A percentile compares a stretch with the other conserved stretches of the same genome.
phyloP scores from a whole-genome alignment of 2,329 filamentous ascomycete genomes.

The Stemphylium vesicarium region DNA sequence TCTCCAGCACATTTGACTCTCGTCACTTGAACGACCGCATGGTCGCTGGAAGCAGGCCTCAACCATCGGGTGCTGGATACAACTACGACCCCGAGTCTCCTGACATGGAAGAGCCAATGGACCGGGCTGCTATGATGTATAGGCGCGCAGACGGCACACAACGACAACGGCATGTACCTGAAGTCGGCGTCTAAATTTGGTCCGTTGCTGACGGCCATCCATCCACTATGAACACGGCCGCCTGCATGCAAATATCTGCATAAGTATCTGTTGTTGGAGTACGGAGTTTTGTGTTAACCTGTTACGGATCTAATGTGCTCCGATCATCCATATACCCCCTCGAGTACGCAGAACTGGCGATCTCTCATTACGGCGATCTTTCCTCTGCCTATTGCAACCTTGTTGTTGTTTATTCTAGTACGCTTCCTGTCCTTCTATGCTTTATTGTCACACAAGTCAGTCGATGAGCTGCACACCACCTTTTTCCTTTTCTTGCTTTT shows the following conservation, averaged over 20 bases:
- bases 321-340: constrained; percentile 28
- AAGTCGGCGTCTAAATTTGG: constrained; percentile 34
- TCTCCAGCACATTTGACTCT: constrained; percentile 54
- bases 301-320: constrained; percentile 21
- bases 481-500: constrained; percentile 1
- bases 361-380: constrained; percentile 15
- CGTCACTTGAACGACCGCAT: constrained; percentile 53
- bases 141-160: constrained; percentile 55
- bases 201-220: constrained; percentile 13
- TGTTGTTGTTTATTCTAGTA: neutral
- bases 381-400: neutral
- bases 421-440: neutral
- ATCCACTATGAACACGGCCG: constrained; percentile 1
- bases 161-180: constrained; percentile 46
- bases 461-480: constrained; percentile 1
- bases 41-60: constrained; percentile 53
- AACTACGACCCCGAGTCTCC: constrained; percentile 45
- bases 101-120: constrained; percentile 51
- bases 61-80: constrained; percentile 37
- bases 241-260: neutral
- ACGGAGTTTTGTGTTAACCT: constrained; percentile 18
- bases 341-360: constrained; percentile 21
- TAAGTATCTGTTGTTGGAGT: constrained; percentile 17
- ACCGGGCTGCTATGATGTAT: constrained; percentile 53
- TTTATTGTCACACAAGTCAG: constrained; percentile 1